phyloP scores from a whole-genome alignment of 2,329 filamentous ascomycete species.

The Periconia sp. region DNA sequence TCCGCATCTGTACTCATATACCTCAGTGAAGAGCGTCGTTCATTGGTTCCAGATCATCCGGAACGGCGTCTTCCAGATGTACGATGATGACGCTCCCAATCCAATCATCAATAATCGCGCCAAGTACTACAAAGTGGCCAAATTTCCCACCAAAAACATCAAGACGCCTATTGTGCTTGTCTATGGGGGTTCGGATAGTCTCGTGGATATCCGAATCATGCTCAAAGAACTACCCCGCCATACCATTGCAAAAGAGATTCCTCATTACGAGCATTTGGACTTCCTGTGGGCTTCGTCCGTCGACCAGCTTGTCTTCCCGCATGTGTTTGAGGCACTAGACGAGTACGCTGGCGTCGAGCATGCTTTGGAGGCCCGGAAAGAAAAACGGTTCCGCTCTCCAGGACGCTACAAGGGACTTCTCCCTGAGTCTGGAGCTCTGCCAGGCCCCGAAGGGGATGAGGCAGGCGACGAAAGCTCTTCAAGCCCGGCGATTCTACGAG shows the following conservation, averaged over 20 bases:
- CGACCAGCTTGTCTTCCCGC: slow-evolving; percentile 81
- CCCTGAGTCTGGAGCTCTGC: slow-evolving; percentile 25
- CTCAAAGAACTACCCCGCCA: slow-evolving; percentile 82
- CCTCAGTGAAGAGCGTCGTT: slow-evolving; percentile 94
- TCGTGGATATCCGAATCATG: slow-evolving; percentile 95
- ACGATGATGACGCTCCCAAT: slow-evolving; percentile 89
- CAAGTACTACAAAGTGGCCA: slow-evolving; percentile 95
- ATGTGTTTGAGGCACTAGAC: slow-evolving; percentile 88
- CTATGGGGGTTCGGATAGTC: slow-evolving; percentile 90
- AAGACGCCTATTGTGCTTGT: slow-evolving; percentile 92
- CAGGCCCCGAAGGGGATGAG: slow-evolving; percentile 30
- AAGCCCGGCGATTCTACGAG: slow-evolving; percentile 22
- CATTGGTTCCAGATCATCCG: slow-evolving; percentile 99
- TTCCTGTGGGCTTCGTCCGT: slow-evolving; percentile 94
- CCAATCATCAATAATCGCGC: slow-evolving; percentile 72
- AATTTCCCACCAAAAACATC: slow-evolving; percentile 96
- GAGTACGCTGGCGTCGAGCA: slow-evolving; percentile 56
- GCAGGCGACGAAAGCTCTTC: slow-evolving; percentile 35
- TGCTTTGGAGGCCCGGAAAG: slow-evolving; percentile 15
- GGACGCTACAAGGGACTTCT: slow-evolving; percentile 34
- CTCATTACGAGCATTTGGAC: slow-evolving; percentile 95
- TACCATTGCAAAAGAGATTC: slow-evolving; percentile 84
- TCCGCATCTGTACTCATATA: slow-evolving; percentile 94
- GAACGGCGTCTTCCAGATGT: slow-evolving; percentile 97
- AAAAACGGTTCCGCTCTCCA: slow-evolving; percentile 35